Percentiles rank a stretch among this genome's conserved stretches.
phyloP scores from a whole-genome alignment of 768 basidiomycete species.

The Hygrophorus russula region DNA sequence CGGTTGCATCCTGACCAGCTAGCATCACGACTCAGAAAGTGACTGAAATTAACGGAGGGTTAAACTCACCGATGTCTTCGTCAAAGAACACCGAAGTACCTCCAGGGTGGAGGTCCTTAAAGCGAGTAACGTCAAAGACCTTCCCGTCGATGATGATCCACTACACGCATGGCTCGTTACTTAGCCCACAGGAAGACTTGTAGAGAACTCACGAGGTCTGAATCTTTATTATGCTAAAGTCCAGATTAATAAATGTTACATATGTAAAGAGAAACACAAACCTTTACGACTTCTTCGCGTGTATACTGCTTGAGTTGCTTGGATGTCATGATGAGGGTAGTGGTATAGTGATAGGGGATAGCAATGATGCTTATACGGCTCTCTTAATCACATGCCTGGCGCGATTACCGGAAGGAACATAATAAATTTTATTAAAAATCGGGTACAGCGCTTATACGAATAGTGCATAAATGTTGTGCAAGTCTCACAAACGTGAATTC shows the following conservation, averaged over 20 bases:
- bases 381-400: not conserved
- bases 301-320: constrained; percentile 19
- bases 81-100: constrained; percentile 65
- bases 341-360: no score
- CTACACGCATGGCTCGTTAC: constrained; percentile 21
- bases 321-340: constrained; percentile 11
- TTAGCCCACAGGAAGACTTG: not conserved
- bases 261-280: constrained; percentile 10
- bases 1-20: constrained; percentile 73
- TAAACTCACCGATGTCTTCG: constrained; percentile 51
- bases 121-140: constrained; percentile 72
- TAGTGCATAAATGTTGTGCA: no score
- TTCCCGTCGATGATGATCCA: constrained; percentile 81
- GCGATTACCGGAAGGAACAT: no score
- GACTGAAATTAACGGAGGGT: not conserved
- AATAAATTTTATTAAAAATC: no score
- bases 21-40: not conserved
- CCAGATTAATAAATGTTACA: constrained; percentile 5
- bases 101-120: constrained; percentile 75
- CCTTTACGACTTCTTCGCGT: constrained; percentile 32
- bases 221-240: constrained; percentile 59
- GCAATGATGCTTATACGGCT: no score
- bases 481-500: constrained; percentile 55
- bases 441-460: no score
- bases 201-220: constrained; percentile 39